Conservation (phyloP, 345 rosid species). For the Citrus sinensis region DNA sequence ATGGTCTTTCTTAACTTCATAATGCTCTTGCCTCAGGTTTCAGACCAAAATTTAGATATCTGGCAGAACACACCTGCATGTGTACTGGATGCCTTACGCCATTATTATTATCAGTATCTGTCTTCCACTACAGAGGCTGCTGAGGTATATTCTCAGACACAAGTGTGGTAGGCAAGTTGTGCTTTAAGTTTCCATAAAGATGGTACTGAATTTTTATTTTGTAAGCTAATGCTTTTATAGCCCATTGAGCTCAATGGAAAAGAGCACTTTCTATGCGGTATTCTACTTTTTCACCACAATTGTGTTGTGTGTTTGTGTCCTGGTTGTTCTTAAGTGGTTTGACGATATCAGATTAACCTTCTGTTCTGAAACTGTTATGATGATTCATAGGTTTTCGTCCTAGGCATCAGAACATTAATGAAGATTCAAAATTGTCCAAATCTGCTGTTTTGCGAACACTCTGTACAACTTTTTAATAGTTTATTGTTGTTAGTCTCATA, state of each 20-base stretch:
- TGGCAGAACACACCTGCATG: slow-evolving; percentile 85
- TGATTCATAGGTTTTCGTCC: background rate
- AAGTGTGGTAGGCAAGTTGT: slow-evolving; percentile 17
- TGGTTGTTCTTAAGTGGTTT: background rate
- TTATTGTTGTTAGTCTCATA: background rate
- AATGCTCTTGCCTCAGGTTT: slow-evolving; percentile 56
- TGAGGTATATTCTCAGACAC: slow-evolving; percentile 49
- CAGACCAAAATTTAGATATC: slow-evolving; percentile 85
- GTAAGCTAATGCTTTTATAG: slow-evolving; percentile 4
- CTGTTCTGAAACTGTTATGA: background rate
- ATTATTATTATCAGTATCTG: slow-evolving; percentile 94
- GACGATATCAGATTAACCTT: background rate
- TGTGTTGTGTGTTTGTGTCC: background rate
- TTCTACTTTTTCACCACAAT: slow-evolving; percentile 2
- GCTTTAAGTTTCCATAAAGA: slow-evolving; percentile 1
- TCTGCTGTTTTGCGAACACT: background rate
- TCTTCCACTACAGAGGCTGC: slow-evolving; percentile 95
- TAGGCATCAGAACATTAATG: background rate
- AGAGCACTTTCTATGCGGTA: background rate
- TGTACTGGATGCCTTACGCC: slow-evolving; percentile 92
- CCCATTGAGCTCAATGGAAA: background rate
- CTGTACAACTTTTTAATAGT: background rate
- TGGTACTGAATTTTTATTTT: slow-evolving; percentile 1
- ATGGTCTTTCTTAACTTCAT: slow-evolving; percentile 11
- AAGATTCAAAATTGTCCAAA: background rate